Percentiles rank a stretch among this genome's conserved stretches.
phyloP scores from a whole-genome alignment of 2,329 filamentous ascomycete genomes.

The Penicillium italicum region DNA sequence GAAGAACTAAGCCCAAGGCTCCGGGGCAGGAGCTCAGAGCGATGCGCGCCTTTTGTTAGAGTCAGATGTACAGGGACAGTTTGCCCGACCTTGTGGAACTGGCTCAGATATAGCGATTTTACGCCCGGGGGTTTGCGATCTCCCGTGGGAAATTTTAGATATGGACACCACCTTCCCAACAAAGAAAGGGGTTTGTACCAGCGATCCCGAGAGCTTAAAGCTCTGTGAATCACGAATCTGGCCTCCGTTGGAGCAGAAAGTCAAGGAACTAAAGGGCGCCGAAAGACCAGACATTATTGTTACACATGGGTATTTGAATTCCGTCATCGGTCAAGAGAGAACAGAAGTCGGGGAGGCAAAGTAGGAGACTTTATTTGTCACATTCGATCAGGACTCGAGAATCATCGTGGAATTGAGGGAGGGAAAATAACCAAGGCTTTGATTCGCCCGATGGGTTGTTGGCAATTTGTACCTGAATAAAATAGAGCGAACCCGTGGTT shows the following conservation, averaged over 20 bases:
- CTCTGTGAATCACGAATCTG: slow-evolving; percentile 1
- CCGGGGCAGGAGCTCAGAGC: not conserved
- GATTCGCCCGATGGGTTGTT: not conserved
- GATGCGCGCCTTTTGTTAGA: slow-evolving; percentile 4
- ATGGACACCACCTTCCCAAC: slow-evolving; percentile 7
- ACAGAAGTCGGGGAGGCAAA: not conserved
- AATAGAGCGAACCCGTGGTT: not conserved
- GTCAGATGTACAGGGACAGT: slow-evolving; percentile 14
- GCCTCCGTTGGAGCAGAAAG: not conserved
- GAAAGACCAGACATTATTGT: slow-evolving; percentile 14
- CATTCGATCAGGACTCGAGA: not conserved
- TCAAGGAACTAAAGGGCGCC: slow-evolving; percentile 1
- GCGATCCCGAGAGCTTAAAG: not conserved
- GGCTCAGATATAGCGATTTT: slow-evolving; percentile 9
- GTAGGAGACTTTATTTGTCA: slow-evolving; percentile 6
- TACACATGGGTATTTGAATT: slow-evolving; percentile 13
- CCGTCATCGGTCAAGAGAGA: not conserved
- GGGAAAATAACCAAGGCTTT: not conserved
- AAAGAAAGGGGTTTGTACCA: slow-evolving; percentile 7
- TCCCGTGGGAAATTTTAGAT: slow-evolving; percentile 7
- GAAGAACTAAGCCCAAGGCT: not conserved
- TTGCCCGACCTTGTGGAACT: slow-evolving; percentile 14
- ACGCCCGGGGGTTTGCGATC: slow-evolving; percentile 7
- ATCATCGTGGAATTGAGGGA: not conserved
- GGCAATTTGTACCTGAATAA: not conserved